Evolutionary conservation across 106 monocot species (phyloP).

Genomic region (Dioscorea alata): DNA sequence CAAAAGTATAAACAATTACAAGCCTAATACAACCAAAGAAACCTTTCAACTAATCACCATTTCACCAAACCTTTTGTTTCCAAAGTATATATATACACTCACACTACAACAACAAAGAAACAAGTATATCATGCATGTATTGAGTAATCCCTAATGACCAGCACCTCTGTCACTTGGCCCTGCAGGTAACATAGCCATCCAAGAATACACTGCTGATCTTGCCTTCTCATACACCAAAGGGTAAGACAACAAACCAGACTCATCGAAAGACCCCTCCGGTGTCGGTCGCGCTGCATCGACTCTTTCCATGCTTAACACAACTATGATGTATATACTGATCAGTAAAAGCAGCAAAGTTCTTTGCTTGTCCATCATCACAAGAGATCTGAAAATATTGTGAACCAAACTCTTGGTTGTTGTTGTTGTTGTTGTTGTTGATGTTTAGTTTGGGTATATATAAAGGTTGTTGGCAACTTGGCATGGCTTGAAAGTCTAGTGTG

Average conservation of each 20-base stretch:
- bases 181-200: slow-evolving; percentile 15
- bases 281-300: slow-evolving; percentile 12
- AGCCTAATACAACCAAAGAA: no score
- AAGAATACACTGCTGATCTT: slow-evolving; percentile 4
- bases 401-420: background rate
- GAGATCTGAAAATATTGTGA: background rate
- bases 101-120: no score
- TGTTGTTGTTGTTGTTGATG: background rate
- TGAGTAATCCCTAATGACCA: slow-evolving; percentile 2
- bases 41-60: no score
- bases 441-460: background rate
- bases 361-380: background rate
- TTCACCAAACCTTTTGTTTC: no score
- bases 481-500: background rate
- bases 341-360: background rate
- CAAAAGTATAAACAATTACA: no score
- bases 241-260: background rate
- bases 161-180: slow-evolving; percentile 21
- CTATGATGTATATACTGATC: background rate
- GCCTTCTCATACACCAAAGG: slow-evolving; percentile 7
- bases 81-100: no score
- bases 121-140: no score
- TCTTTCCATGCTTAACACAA: background rate
- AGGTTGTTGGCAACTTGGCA: background rate
- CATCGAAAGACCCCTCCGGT: background rate